Base-by-base conservation (phyloP, 352 stramenopile species). In the Thraustochytrium sp. region DNA sequence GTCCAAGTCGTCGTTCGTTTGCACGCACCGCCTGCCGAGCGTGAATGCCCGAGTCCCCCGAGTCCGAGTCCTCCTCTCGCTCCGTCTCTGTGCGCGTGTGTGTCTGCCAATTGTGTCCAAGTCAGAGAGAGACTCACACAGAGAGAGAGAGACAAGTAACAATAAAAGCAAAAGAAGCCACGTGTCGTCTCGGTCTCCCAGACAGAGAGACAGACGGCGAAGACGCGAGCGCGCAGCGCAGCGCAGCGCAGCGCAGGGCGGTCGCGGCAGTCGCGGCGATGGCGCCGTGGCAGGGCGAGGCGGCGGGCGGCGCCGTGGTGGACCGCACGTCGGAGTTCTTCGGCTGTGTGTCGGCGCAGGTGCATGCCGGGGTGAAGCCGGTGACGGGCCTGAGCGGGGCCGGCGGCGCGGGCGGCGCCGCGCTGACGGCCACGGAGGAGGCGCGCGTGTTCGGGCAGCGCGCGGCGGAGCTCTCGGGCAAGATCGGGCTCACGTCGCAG, bases 241-340 rank as follows among this genome's bases (percentile, higher is more conserved):
- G 51, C 51, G 55, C 55, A 18, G 26, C 34, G 34, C 55, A 18
- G 55, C 34, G 26, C 34, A n/a, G 26, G 11, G 34, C 59, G 21
- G 59, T n/a, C 16, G 9, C 4, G 38, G 8, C 16, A 18, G 21
- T 29, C 4, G 38, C 59, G 34, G 23, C 13, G 8, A 72, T 72
- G 59, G 59, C 59, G 38, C 59, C 34, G 13, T 72, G 59, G 59
- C 34, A 72, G 59, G 59, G 13, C 59, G 59, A 29, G 8, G 59
- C 18, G 13, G 59, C 37, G 59, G 59, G 59, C 38, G 51, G 51
- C 51, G 68, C 68, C 9, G 68, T 80, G 42, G 68, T 80, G 68
- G 68, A 80, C 68, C 68, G 68, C 42, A 80, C 68, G 18, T 13
- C 31, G 37, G 68, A 80, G 68, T 80, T 80, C 53, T 80, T 80